Evolutionary conservation across 2,329 filamentous ascomycete species (phyloP).

Genomic region (Fusarium drepaniforme): DNA sequence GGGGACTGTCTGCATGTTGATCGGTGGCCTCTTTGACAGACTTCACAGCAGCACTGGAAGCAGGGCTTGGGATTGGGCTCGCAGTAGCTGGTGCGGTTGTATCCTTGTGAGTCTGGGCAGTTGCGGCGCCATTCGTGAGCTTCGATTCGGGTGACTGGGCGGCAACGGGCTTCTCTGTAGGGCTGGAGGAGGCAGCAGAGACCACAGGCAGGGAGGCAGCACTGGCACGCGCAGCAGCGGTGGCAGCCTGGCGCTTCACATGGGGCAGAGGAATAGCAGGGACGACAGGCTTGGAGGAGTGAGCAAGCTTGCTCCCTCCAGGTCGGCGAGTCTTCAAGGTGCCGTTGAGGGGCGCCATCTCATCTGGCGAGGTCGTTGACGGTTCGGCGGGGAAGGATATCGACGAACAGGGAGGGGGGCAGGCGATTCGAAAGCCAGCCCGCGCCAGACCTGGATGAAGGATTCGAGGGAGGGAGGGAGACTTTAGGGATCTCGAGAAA

Average conservation of each 20-base stretch:
- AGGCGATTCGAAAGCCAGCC: slow-evolving; percentile 38
- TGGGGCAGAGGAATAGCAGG: slow-evolving; percentile 55
- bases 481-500: slow-evolving; percentile 48
- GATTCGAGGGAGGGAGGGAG: slow-evolving; percentile 36
- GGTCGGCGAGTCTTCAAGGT: slow-evolving; percentile 49
- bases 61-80: slow-evolving; percentile 22
- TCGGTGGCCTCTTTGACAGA: slow-evolving; percentile 20
- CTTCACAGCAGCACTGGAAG: slow-evolving; percentile 26
- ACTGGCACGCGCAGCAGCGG: slow-evolving; percentile 46
- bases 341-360: slow-evolving; percentile 52
- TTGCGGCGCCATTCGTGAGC: slow-evolving; percentile 33
- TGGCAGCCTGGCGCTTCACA: slow-evolving; percentile 53
- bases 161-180: slow-evolving; percentile 18
- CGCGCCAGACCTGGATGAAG: slow-evolving; percentile 41
- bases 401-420: slow-evolving; percentile 33
- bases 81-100: slow-evolving; percentile 4
- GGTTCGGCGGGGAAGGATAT: slow-evolving; percentile 37
- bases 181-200: slow-evolving; percentile 20
- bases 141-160: slow-evolving; percentile 30
- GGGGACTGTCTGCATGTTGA: slow-evolving; percentile 21
- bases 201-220: slow-evolving; percentile 24
- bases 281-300: slow-evolving; percentile 50
- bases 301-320: slow-evolving; percentile 46
- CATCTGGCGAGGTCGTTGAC: slow-evolving; percentile 33
- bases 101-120: slow-evolving; percentile 18